Conservation (phyloP, 179 eudicot species). For the Silene vulgaris region DNA sequence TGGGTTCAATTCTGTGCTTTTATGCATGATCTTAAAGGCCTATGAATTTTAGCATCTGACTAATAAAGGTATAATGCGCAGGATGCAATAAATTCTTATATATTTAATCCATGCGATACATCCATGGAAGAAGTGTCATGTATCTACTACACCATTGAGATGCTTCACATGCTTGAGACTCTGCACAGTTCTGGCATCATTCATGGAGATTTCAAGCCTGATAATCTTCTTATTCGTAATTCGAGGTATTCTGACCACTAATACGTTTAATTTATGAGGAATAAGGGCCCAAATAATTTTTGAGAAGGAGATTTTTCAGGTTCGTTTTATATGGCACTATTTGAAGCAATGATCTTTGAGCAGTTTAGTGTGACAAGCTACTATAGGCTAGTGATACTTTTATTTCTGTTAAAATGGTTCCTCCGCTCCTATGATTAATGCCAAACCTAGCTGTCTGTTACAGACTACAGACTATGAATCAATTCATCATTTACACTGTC, state of each 20-base stretch:
- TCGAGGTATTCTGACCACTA: conserved; percentile 49
- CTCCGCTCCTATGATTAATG: not conserved
- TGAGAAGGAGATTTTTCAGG: not conserved
- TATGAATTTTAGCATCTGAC: not conserved
- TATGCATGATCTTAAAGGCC: conserved; percentile 10
- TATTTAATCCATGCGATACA: conserved; percentile 39
- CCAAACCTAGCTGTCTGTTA: not conserved
- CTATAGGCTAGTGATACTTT: not conserved
- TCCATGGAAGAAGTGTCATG: conserved; percentile 82
- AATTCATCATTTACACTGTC: not conserved
- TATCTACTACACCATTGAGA: conserved; percentile 89
- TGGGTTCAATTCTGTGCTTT: conserved; percentile 28
- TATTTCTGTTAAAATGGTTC: not conserved
- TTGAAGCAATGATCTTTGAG: not conserved
- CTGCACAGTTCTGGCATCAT: conserved; percentile 65
- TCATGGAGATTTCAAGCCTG: conserved; percentile 98
- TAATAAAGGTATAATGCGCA: conserved; percentile 30
- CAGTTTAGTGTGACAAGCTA: not conserved
- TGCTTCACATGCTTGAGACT: conserved; percentile 79
- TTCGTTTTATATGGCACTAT: not conserved
- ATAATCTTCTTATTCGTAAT: conserved; percentile 81
- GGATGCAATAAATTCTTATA: conserved; percentile 91
- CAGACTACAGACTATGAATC: not conserved
- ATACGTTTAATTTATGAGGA: not conserved
- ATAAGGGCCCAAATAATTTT: not conserved